These are phyloP conservation scores for Cenchrus fungigraminus DNA, from an alignment of 176 grass and related monocot genomes.

Conservation along the genomic window DNA sequence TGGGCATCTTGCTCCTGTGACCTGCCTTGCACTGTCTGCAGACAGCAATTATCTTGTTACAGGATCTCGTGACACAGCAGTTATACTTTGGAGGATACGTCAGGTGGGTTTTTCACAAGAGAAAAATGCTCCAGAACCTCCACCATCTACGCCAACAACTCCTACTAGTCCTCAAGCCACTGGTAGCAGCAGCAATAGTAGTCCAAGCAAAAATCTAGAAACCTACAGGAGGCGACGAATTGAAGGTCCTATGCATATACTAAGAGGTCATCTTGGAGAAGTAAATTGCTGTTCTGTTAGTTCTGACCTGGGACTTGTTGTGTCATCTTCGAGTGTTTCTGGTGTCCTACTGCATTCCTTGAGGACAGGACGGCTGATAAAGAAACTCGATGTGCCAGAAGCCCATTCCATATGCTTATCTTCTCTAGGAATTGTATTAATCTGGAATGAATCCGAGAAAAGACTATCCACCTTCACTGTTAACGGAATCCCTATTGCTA, in stretches of 20 bases:
- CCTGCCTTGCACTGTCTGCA: constrained; percentile 74
- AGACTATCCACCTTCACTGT: constrained; percentile 86
- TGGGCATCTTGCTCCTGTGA: constrained; percentile 91
- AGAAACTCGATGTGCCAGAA: constrained; percentile 64
- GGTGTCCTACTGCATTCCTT: constrained; percentile 91
- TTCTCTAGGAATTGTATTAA: constrained; percentile 83
- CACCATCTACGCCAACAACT: constrained; percentile 62
- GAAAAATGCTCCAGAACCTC: constrained; percentile 74
- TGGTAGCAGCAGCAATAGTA: constrained; percentile 46
- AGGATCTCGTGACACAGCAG: constrained; percentile 88
- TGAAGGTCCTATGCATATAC: constrained; percentile 91
- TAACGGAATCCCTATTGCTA: constrained; percentile 73
- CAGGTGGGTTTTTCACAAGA: constrained; percentile 58
- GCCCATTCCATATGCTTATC: constrained; percentile 75
- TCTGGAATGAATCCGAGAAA: constrained; percentile 81
- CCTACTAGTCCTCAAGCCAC: constrained; percentile 60
- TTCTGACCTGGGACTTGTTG: constrained; percentile 83
- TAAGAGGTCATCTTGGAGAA: constrained; percentile 96
- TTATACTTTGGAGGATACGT: constrained; percentile 91
- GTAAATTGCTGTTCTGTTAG: constrained; percentile 86
- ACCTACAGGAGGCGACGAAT: constrained; percentile 68
- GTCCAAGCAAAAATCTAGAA: constrained; percentile 52
- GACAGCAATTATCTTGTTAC: constrained; percentile 93
- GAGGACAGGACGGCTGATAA: constrained; percentile 83
- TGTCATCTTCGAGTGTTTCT: constrained; percentile 69